Base-by-base conservation (phyloP, 1,284 basidiomycete species). In the Apiotrichum akiyoshidainum region DNA sequence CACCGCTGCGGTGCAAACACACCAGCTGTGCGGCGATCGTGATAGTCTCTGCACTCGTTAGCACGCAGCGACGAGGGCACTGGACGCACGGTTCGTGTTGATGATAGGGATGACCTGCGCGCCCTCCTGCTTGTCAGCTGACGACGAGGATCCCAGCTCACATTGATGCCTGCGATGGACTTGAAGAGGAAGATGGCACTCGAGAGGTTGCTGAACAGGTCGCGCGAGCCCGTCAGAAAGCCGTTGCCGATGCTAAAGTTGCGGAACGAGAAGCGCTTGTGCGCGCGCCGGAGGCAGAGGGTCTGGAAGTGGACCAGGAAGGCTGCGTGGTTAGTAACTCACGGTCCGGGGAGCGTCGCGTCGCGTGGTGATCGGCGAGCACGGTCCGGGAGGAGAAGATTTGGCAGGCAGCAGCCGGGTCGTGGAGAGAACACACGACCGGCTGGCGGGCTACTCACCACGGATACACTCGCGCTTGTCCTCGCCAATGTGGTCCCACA, bases 151-250 rank as follows among this genome's bases (percentile, higher is more conserved):
- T 1, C 31, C 45, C 19, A 31, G 65, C 69, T 60, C 55, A 72
- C 69, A 39, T 74, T 72, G 7, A 81, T 81, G 13, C 86, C 89
- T 0, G 93, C 94, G 57, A 97, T 89, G 0, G 91, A 90, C 21
- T 92, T 88, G 74, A 99, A 97, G 42, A 98, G 80, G 76, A 97
- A 99, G 66, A 99, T 93, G 12, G 94, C 92, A 5, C 92, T 93
- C 21, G 94, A 89, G 10, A 95, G 81, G 21, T 90, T 93, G 10
- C 90, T 86, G 71, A 95, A 92, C 77, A 94, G 90, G 52, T 80
- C 85, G 65, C 90, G 87, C 0, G 90, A 88, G 12, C 89, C 90
- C 5, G 90, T 89, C 33, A 95, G 80, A 70, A 94, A 90, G 70
- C 90, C 93, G 74, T 94, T 93, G 22, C 92, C 90, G 46, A 94